Conservation (phyloP, 1,284 basidiomycete species). For the Golubevia pallescens region DNA sequence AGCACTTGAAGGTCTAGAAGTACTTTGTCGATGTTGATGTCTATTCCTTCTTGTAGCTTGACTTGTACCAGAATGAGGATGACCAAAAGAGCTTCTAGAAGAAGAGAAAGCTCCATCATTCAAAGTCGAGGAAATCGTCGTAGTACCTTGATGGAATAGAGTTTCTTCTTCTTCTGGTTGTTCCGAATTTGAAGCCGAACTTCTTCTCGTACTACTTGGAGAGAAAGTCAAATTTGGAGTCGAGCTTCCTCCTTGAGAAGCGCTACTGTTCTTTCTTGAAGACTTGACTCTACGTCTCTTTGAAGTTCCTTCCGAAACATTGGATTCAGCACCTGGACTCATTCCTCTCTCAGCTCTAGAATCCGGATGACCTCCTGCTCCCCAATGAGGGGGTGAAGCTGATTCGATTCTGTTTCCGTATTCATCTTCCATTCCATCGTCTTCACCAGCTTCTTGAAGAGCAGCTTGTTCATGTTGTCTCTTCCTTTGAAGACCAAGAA, state of each 20-base stretch:
- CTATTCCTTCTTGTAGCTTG: neutral
- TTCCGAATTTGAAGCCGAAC: neutral
- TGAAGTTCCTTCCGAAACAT: conserved; percentile 17
- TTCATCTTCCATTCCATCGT: neutral
- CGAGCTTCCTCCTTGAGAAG: neutral
- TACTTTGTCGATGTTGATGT: neutral
- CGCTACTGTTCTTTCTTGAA: neutral
- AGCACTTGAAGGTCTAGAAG: neutral
- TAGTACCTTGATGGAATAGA: neutral
- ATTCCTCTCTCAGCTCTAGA: neutral
- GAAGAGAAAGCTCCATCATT: neutral
- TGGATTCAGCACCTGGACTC: neutral
- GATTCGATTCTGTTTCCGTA: neutral
- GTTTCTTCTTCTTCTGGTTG: neutral
- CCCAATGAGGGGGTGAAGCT: neutral
- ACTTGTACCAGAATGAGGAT: neutral
- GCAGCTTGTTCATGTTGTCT: conserved; percentile 33
- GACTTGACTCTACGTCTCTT: conserved; percentile 20
- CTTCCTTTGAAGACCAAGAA: conserved; percentile 45
- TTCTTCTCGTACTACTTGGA: neutral
- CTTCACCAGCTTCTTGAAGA: neutral
- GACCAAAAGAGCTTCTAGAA: neutral
- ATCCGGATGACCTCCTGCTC: neutral
- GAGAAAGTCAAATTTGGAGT: neutral
- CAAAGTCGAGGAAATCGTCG: neutral